Evolutionary conservation across 1,284 basidiomycete species (phyloP).

Genomic region (Trametes pubescens): DNA sequence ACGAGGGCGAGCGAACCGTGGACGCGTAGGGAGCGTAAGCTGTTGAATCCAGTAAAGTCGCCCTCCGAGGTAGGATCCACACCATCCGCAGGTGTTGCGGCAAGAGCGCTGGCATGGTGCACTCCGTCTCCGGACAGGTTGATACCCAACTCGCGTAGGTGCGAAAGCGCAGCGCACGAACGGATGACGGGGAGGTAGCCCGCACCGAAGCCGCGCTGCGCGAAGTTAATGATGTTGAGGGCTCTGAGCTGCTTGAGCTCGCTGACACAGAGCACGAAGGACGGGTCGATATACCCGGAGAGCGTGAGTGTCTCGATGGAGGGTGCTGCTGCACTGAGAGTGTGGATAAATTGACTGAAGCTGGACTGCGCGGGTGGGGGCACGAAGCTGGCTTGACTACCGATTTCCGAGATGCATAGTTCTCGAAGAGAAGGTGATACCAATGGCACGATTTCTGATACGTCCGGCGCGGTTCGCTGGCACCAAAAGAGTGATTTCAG

Average conservation of each 20-base stretch:
- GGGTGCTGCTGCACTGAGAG: conserved; percentile 9
- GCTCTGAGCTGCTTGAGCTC: conserved; percentile 17
- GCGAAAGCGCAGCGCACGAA: conserved; percentile 19
- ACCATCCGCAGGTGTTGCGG: background rate
- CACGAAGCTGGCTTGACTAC: background rate
- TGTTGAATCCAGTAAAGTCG: conserved; percentile 17
- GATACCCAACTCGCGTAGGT: conserved; percentile 21
- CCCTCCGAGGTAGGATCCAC: background rate
- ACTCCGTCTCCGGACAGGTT: conserved; percentile 15
- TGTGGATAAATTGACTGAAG: conserved; percentile 16
- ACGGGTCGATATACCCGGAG: conserved; percentile 20
- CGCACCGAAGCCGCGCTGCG: conserved; percentile 17
- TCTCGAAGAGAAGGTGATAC: conserved; percentile 17
- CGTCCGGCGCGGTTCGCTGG: conserved; percentile 4
- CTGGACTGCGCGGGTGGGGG: background rate
- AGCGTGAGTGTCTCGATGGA: conserved; percentile 19
- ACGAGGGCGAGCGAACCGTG: conserved; percentile 23
- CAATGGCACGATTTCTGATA: conserved; percentile 15
- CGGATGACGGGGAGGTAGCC: conserved; percentile 20
- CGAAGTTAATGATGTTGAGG: conserved; percentile 22
- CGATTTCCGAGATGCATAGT: conserved; percentile 11
- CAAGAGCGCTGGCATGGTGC: background rate
- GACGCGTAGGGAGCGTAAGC: conserved; percentile 22
- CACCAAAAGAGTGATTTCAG: conserved; percentile 17
- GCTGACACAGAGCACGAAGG: conserved; percentile 15